Conservation (phyloP, 176 grass and related monocot genomes). For the Zea luxurians region DNA sequence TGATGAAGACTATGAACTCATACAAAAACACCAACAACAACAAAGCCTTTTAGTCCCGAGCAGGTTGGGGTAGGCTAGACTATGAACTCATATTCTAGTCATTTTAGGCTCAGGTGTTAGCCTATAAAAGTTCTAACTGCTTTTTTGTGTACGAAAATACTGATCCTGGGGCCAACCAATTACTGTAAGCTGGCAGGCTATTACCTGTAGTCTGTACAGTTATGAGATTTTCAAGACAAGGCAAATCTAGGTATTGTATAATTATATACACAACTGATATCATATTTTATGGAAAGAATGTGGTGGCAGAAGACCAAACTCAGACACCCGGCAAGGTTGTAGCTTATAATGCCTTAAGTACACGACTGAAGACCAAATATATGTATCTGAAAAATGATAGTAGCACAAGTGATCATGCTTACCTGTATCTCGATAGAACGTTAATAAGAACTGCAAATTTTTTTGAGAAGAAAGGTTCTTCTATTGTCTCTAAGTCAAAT, state of each 20-base stretch:
- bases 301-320: neutral
- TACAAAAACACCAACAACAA: too few relatives aligned
- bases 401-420: neutral
- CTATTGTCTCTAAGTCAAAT: conserved; percentile 50
- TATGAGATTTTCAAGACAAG: neutral
- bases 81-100: neutral
- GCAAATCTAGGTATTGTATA: neutral
- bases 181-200: neutral
- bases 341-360: conserved; percentile 15
- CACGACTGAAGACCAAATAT: conserved; percentile 4
- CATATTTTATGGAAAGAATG: neutral
- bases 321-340: neutral
- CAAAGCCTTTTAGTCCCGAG: too few relatives aligned
- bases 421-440: conserved; percentile 73
- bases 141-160: neutral
- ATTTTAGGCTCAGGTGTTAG: neutral
- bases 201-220: neutral
- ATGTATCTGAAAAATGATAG: conserved; percentile 18
- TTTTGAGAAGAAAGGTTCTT: conserved; percentile 96
- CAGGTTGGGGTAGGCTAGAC: neutral
- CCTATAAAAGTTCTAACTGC: neutral
- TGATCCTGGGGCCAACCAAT: neutral
- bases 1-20: neutral
- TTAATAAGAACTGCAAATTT: conserved; percentile 72
- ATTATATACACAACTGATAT: neutral